Evolutionary conservation across 768 basidiomycete genomes (phyloP), one percentile per base, ranked within the genome.

Genomic region (Lentinula aciculospora): DNA sequence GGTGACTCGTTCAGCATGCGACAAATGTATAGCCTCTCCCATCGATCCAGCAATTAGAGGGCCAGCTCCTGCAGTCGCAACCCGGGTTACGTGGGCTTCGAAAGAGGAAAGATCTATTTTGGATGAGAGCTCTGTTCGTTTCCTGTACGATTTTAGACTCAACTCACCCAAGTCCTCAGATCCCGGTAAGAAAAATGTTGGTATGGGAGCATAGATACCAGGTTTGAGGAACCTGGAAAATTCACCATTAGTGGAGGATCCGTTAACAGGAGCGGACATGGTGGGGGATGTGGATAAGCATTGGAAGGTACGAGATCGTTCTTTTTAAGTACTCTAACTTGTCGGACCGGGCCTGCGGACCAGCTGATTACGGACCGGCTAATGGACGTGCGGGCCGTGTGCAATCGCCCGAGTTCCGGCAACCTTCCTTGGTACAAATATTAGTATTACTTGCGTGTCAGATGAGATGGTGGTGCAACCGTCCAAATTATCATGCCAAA

Each of bases 121-220:
- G 48, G 27, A 47, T 50, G 42, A 50, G 21, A 37, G 66, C 53
- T 48, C 19, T 13, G 60, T 59, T 40, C 49, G 46, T 10, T 40
- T 25, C 39, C 56, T 56, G 32, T 19, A 62, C 3, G 58, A 40
- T 21, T 8, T 54, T 32, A 49, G 17, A 31, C 12, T 23, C 53
- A 32, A 75, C 83, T 67, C 65, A 91, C 92, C 93, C 56, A 96
- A 81, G 63, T 94, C 92, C 70, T 95, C 90, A 40, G 85, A 81
- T 34, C 77, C 80, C 1, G 78, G 76, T 19, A 84, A 69, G 77
- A 92, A 94, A 76, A 96, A 95, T 15, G 92, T 83, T 31, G 87
- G 91, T 64, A 96, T 83, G 31, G 94, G 94, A 9, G 89, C 88
- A 71, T 81, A 94, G 57, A 96, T 82, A 44, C 94, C 92, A 23